Percentiles rank a stretch among this genome's conserved stretches.
These are phyloP conservation scores for Paraphaeosphaeria sporulosa DNA, from an alignment of 2,329 filamentous ascomycete genomes.

Conservation along the genomic window DNA sequence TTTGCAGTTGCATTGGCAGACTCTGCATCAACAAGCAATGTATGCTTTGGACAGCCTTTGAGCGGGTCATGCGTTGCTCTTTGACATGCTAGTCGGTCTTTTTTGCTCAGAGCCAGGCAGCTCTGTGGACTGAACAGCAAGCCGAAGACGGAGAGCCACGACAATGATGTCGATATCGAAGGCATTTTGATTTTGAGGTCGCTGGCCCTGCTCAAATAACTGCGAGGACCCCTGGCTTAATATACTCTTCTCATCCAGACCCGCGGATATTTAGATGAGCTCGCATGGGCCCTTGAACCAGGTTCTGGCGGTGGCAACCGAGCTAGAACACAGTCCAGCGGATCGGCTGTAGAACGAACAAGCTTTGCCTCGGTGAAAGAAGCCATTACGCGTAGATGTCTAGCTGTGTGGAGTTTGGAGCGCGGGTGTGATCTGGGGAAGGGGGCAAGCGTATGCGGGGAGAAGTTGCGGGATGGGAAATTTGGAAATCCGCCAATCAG, in stretches of 20 bases:
- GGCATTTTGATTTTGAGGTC: not conserved
- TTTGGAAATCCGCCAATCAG: conserved; percentile 10
- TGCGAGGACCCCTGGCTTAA: conserved; percentile 1
- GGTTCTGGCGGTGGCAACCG: not conserved
- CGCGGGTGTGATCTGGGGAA: conserved; percentile 8
- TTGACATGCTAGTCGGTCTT: conserved; percentile 41
- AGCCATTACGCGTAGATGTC: conserved; percentile 7
- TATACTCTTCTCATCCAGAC: conserved; percentile 1
- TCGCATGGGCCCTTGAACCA: conserved; percentile 2
- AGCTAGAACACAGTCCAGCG: not conserved
- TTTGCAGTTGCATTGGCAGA: conserved; percentile 18
- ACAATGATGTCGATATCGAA: not conserved
- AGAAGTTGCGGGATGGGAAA: not conserved
- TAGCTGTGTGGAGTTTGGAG: conserved; percentile 11
- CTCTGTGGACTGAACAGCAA: not conserved
- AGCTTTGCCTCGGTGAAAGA: conserved; percentile 9
- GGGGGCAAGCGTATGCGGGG: conserved; percentile 7
- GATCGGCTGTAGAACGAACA: not conserved
- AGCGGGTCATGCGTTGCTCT: conserved; percentile 46
- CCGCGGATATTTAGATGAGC: conserved; percentile 12
- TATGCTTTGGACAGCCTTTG: conserved; percentile 48
- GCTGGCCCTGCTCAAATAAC: not conserved
- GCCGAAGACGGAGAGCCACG: not conserved
- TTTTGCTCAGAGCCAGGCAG: conserved; percentile 7
- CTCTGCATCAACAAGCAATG: conserved; percentile 38